phyloP scores from a whole-genome alignment of 495 filamentous ascomycete genomes.

The Aspergillus coremiiformis region DNA sequence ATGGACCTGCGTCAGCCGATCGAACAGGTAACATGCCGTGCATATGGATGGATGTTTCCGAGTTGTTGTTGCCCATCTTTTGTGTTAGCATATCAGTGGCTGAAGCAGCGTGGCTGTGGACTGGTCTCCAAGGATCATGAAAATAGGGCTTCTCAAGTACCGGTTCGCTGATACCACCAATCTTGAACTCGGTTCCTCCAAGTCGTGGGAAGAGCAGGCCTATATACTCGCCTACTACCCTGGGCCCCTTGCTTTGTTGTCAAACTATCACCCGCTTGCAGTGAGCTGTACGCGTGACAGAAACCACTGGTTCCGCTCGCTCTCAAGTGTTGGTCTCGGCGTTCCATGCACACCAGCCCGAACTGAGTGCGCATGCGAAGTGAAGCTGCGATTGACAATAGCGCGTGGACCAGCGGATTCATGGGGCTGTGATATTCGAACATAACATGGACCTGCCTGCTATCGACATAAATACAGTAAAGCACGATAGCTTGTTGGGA shows the following conservation, averaged over 20 bases:
- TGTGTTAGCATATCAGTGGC: not conserved
- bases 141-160: not conserved
- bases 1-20: too few species aligned
- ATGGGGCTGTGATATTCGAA: not conserved
- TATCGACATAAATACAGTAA: too few species aligned
- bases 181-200: not conserved
- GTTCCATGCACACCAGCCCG: not conserved
- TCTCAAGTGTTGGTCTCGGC: not conserved
- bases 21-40: constrained; percentile 10
- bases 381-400: not conserved
- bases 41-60: constrained; percentile 11
- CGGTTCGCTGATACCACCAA: not conserved
- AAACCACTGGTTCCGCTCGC: not conserved
- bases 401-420: too few species aligned
- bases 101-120: too few species aligned
- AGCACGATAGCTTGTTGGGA: too few species aligned
- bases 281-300: not conserved
- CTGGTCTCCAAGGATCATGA: too few species aligned
- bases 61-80: not conserved
- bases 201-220: not conserved
- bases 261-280: not conserved
- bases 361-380: not conserved
- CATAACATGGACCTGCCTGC: too few species aligned
- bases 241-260: not conserved
- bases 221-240: not conserved